Evolutionary conservation across 2,329 filamentous ascomycete species (phyloP).

Genomic region (Berkeleyomyces rouxiae): DNA sequence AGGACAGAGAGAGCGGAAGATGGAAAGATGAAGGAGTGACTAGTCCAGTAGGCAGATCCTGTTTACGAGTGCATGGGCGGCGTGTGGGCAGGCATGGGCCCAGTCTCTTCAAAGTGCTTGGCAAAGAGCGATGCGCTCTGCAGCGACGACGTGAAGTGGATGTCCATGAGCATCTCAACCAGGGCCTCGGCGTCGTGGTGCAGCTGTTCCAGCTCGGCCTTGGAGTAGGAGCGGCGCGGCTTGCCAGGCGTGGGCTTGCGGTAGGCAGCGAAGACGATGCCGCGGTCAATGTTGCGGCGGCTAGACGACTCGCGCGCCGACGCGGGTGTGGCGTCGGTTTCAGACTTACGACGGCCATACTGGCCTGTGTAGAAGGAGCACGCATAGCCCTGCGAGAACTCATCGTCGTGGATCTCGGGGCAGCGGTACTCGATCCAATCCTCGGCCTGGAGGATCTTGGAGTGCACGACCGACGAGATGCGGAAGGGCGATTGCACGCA

Average conservation of each 20-base stretch:
- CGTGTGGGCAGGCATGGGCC: conserved; percentile 23
- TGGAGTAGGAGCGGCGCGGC: conserved; percentile 20
- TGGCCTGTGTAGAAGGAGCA: conserved; percentile 35
- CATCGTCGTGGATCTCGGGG: conserved; percentile 24
- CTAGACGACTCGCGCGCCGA: neutral
- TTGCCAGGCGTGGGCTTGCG: conserved; percentile 27
- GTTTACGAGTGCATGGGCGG: conserved; percentile 8
- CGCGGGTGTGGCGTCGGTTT: conserved; percentile 14
- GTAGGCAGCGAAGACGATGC: conserved; percentile 41
- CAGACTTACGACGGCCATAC: conserved; percentile 17
- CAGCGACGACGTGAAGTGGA: conserved; percentile 23
- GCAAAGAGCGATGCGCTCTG: conserved; percentile 16
- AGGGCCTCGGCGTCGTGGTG: conserved; percentile 34
- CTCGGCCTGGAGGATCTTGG: conserved; percentile 30
- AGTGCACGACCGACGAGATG: conserved; percentile 33
- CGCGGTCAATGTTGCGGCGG: conserved; percentile 25
- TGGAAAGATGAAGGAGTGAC: neutral
- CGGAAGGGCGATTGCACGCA: conserved; percentile 35
- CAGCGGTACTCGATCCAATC: conserved; percentile 38
- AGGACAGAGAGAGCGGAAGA: neutral
- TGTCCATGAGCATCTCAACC: conserved; percentile 36
- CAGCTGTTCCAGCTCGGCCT: conserved; percentile 29
- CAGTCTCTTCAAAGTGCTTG: conserved; percentile 22
- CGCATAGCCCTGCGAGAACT: conserved; percentile 36
- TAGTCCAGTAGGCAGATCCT: neutral